Evolutionary conservation across 2,329 filamentous ascomycete genomes (phyloP), one percentile per base, ranked within the genome.

Genomic region (Penicillium sp.): DNA sequence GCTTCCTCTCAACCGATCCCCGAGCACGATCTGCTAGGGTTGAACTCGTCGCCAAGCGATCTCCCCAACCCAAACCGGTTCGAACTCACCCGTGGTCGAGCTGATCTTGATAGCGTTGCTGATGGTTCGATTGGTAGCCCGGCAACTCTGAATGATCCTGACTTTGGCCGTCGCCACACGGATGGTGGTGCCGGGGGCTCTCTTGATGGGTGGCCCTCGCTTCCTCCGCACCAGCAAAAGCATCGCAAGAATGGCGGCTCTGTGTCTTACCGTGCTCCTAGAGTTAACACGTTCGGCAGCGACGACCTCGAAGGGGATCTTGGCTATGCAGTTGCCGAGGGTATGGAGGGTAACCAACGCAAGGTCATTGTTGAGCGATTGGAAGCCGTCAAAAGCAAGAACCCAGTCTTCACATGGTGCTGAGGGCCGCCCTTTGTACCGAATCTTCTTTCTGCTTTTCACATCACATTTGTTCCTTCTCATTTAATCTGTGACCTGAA

Each of bases 361-460:
- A 96, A 94, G 75, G 94, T 99, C 45, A 97, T 99, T 79, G 92
- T 99, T 45, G 94, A 99, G 80, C 83, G 94, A 59, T 77, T 99
- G 55, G 94, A 99, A 79, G 90, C 93, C 56, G 94, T 99, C 58
- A 97, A 97, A 81, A 91, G 87, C 70, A 89, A 89, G 71, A 95
- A 96, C 70, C 94, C 94, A 2, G 92, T 99, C 31, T 99, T 99
- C 75, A 96, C 90, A 43, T 99, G 94, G 90, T 99, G 94, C 79
- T 97, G 78, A 78, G 54, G 56, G 45, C 43, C 27, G 40, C 39
- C 27, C 31, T 49, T 57, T 43, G 31, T 50, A 38, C 49, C 50
- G 21, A 43, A 43, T 43, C 47, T 42, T 52, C 56, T 46, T 46
- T 39, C 42, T 43, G 29, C 27, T 21, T 44, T 49, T 56, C 50